A percentile compares a stretch with the other conserved stretches of the same genome.
phyloP scores from a whole-genome alignment of 257 asterid species.

The Striga asiatica region DNA sequence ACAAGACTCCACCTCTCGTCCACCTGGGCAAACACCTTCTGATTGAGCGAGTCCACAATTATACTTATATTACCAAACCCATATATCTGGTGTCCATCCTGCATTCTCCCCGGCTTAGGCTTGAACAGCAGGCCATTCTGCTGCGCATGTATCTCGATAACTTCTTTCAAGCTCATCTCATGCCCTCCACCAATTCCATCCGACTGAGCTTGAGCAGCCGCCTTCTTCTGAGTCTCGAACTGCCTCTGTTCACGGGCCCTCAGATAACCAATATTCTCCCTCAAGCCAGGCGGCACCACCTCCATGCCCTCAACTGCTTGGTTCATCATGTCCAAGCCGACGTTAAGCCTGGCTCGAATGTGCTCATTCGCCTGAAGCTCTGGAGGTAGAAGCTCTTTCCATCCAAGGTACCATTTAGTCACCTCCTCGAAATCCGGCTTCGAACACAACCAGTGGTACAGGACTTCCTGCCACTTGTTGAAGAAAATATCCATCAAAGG shows the following conservation, averaged over 20 bases:
- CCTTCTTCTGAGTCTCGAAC: slow-evolving; percentile 70
- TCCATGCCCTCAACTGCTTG: slow-evolving; percentile 80
- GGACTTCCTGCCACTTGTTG: slow-evolving; percentile 77
- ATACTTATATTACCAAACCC: slow-evolving; percentile 75
- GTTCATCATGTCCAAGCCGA: slow-evolving; percentile 74
- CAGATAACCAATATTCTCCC: slow-evolving; percentile 59
- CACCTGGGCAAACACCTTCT: slow-evolving; percentile 54
- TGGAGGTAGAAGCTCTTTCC: slow-evolving; percentile 70
- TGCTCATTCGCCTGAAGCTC: slow-evolving; percentile 75
- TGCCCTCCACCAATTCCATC: slow-evolving; percentile 26
- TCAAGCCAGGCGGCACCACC: slow-evolving; percentile 70
- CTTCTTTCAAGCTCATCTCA: slow-evolving; percentile 50
- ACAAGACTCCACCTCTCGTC: slow-evolving; percentile 64
- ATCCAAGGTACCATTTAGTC: slow-evolving; percentile 65
- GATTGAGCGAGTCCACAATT: slow-evolving; percentile 58
- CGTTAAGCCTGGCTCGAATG: slow-evolving; percentile 41
- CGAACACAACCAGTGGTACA: slow-evolving; percentile 75
- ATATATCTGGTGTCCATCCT: slow-evolving; percentile 78
- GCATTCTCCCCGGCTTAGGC: slow-evolving; percentile 78
- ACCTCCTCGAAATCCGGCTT: slow-evolving; percentile 72
- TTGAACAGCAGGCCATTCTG: slow-evolving; percentile 40
- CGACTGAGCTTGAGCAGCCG: slow-evolving; percentile 59
- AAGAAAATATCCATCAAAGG: slow-evolving; percentile 65
- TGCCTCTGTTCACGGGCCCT: slow-evolving; percentile 69
- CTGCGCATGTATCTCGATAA: slow-evolving; percentile 42